Conservation (phyloP, 495 filamentous ascomycete genomes). For the Wilcoxina mikolae region DNA sequence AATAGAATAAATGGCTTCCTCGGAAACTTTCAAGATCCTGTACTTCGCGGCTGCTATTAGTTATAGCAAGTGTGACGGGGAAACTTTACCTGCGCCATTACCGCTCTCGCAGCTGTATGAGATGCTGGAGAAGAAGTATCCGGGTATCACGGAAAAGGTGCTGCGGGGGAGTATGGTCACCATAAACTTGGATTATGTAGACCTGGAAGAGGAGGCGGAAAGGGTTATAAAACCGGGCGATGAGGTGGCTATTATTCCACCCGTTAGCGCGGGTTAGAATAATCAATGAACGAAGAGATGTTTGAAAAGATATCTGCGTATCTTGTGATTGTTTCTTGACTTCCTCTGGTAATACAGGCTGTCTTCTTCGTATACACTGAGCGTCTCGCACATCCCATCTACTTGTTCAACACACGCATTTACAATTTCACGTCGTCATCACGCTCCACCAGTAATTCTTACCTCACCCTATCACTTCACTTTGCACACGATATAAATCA, state of each 20-base stretch:
- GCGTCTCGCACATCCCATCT: no score
- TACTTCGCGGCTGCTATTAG: slow-evolving; percentile 74
- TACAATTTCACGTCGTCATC: no score
- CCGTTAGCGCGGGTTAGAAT: slow-evolving; percentile 64
- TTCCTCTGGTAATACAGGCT: no score
- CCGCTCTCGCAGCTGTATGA: slow-evolving; percentile 49
- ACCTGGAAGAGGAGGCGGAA: slow-evolving; percentile 38
- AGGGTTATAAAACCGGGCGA: slow-evolving; percentile 57
- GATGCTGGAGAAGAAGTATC: slow-evolving; percentile 60
- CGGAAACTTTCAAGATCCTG: slow-evolving; percentile 52
- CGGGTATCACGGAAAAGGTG: slow-evolving; percentile 60
- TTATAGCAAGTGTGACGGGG: slow-evolving; percentile 55
- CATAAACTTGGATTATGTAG: slow-evolving; percentile 76
- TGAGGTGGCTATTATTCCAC: slow-evolving; percentile 90
- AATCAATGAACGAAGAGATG: no score
- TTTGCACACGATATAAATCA: no score
- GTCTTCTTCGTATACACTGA: no score
- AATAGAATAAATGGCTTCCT: neutral
- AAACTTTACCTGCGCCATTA: slow-evolving; percentile 59
- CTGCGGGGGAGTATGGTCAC: slow-evolving; percentile 68
- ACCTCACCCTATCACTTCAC: no score
- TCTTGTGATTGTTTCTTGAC: no score
- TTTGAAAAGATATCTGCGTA: no score
- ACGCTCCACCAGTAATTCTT: no score
- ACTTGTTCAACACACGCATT: no score